These are phyloP conservation scores for Sporodiniella umbellata DNA, from an alignment of 371 early-diverging fungal genomes.

Conservation along the genomic window DNA sequence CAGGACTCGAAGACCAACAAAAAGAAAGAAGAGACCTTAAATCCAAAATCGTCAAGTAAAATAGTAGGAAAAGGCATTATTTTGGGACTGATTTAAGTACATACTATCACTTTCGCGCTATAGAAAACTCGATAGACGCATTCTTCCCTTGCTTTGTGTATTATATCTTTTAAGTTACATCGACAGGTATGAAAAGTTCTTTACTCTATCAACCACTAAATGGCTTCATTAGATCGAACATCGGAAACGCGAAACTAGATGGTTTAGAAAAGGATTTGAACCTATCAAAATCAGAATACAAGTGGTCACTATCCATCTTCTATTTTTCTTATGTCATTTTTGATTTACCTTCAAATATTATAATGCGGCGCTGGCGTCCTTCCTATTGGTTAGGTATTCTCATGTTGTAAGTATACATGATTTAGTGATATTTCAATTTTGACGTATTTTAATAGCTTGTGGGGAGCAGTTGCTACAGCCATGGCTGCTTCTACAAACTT, in stretches of 20 bases:
- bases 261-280: constrained; percentile 28
- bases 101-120: not conserved
- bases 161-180: constrained; percentile 36
- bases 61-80: not conserved
- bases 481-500: constrained; percentile 26
- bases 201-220: not conserved
- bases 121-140: constrained; percentile 31
- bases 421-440: not conserved
- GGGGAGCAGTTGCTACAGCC: constrained; percentile 23
- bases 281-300: constrained; percentile 20
- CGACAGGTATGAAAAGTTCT: constrained; percentile 19
- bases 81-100: not conserved
- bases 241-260: constrained; percentile 43
- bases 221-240: constrained; percentile 27
- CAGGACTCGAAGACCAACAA: no score
- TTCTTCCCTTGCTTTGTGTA: constrained; percentile 31
- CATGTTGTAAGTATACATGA: constrained; percentile 14
- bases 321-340: constrained; percentile 26
- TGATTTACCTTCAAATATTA: constrained; percentile 29
- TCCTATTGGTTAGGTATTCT: constrained; percentile 19
- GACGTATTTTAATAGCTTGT: constrained; percentile 5
- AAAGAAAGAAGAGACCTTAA: no score
- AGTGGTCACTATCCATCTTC: constrained; percentile 24
- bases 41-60: not conserved
- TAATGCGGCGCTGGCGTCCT: constrained; percentile 25